Evolutionary conservation across 1,139 yeast genomes (phyloP).

Genomic region (Geotrichum citri-aurantii): DNA sequence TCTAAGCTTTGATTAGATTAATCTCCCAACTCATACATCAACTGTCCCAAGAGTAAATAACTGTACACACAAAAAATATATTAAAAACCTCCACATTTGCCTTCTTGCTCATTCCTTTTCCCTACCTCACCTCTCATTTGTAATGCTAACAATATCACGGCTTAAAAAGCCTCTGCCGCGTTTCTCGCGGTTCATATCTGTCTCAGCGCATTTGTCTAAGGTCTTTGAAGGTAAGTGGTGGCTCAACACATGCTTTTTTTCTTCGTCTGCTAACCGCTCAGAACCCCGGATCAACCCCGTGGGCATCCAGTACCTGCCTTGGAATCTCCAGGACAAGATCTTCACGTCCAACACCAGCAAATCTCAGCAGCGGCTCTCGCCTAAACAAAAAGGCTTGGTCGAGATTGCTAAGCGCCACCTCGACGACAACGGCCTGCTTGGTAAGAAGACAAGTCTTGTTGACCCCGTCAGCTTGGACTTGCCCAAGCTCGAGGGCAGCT

Average conservation of each 20-base stretch:
- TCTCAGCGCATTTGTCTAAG: not conserved
- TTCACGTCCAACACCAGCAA: constrained; percentile 26
- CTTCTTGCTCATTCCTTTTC: too few species aligned
- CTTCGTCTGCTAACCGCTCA: not conserved
- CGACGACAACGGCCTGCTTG: constrained; percentile 58
- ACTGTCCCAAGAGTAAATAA: too few species aligned
- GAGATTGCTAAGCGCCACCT: constrained; percentile 60
- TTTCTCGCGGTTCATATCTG: not conserved
- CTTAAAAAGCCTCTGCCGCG: not conserved
- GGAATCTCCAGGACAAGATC: constrained; percentile 26
- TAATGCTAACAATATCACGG: not conserved
- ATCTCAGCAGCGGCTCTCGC: not conserved
- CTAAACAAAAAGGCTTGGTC: constrained; percentile 38
- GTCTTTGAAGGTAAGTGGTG: not conserved
- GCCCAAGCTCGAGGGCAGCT: constrained; percentile 63
- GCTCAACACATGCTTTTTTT: not conserved
- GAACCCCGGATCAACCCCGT: constrained; percentile 49
- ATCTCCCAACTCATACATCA: too few species aligned
- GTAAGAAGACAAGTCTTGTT: constrained; percentile 64
- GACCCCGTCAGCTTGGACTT: constrained; percentile 49
- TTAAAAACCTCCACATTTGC: too few species aligned
- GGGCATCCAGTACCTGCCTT: constrained; percentile 40
- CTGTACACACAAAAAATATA: too few species aligned
- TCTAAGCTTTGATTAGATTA: too few species aligned
- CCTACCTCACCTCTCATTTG: not conserved